Evolutionary conservation across 345 rosid species (phyloP).

Genomic region (Euphorbia pulcherrima): DNA sequence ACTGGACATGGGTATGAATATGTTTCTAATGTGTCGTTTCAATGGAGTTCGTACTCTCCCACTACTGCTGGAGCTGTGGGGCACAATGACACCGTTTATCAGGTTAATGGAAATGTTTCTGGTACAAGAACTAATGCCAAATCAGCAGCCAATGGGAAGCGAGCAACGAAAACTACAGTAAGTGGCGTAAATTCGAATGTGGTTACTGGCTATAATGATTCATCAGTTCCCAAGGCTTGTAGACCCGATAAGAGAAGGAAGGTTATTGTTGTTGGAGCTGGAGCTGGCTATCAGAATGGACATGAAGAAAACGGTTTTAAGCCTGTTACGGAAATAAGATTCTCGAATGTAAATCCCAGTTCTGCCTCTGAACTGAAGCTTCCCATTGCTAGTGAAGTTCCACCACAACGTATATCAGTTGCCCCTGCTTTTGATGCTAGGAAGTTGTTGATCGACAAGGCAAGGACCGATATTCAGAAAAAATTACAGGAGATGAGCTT

Average conservation of each 20-base stretch:
- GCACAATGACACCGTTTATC: slow-evolving; percentile 55
- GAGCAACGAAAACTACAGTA: slow-evolving; percentile 32
- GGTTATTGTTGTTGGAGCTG: slow-evolving; percentile 47
- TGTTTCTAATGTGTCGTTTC: slow-evolving; percentile 63
- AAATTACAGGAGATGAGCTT: slow-evolving; percentile 57
- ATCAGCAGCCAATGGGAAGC: slow-evolving; percentile 47
- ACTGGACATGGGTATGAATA: slow-evolving; percentile 76
- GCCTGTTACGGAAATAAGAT: slow-evolving; percentile 37
- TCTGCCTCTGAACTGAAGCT: slow-evolving; percentile 44
- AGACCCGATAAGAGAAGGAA: slow-evolving; percentile 79
- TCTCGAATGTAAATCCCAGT: slow-evolving; percentile 33
- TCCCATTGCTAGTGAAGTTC: slow-evolving; percentile 38
- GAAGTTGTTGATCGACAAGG: slow-evolving; percentile 74
- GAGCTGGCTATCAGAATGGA: slow-evolving; percentile 46
- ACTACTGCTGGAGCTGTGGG: slow-evolving; percentile 51
- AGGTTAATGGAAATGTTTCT: slow-evolving; percentile 45
- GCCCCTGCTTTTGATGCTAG: slow-evolving; percentile 75
- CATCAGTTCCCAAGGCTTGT: slow-evolving; percentile 37
- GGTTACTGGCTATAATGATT: slow-evolving; percentile 30
- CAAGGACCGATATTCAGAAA: slow-evolving; percentile 57
- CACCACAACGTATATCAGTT: slow-evolving; percentile 45
- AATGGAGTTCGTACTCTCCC: slow-evolving; percentile 63
- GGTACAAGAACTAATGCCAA: slow-evolving; percentile 41
- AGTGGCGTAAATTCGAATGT: slow-evolving; percentile 28
- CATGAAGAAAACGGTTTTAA: slow-evolving; percentile 45